Conservation (phyloP, 495 filamentous ascomycete genomes). For the Penicillium fimorum region DNA sequence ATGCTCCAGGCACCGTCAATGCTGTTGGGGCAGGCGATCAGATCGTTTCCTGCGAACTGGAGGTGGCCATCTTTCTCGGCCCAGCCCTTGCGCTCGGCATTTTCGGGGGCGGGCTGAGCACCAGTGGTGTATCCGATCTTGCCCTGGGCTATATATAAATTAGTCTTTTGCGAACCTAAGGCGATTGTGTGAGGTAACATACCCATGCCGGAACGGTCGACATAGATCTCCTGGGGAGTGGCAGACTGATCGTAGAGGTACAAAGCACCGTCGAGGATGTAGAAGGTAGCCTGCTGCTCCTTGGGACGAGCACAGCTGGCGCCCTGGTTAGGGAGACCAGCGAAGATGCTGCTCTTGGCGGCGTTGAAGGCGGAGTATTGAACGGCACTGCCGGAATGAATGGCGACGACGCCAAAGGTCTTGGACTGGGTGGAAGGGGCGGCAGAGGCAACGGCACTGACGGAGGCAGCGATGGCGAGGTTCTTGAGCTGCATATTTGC, state of each 20-base stretch:
- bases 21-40: conserved; percentile 51
- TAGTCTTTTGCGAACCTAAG: not conserved
- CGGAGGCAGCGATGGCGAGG: conserved; percentile 22
- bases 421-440: conserved; percentile 21
- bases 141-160: conserved; percentile 42
- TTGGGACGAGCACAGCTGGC: conserved; percentile 45
- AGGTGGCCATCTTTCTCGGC: conserved; percentile 42
- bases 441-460: conserved; percentile 28
- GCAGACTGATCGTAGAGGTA: conserved; percentile 42
- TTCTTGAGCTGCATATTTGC: conserved; percentile 34
- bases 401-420: conserved; percentile 47
- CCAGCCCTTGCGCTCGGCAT: conserved; percentile 47
- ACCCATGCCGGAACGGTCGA: conserved; percentile 55
- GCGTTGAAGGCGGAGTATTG: conserved; percentile 45
- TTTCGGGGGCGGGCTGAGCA: conserved; percentile 32
- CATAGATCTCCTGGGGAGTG: conserved; percentile 47
- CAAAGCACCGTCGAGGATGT: conserved; percentile 45
- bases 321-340: conserved; percentile 39
- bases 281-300: conserved; percentile 45
- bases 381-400: conserved; percentile 46
- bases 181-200: not conserved
- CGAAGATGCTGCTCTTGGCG: conserved; percentile 42
- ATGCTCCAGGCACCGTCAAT: conserved; percentile 49
- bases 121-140: conserved; percentile 50
- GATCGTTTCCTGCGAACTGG: conserved; percentile 39